phyloP scores from a whole-genome alignment of 805 yeast species.

The Ogataea zsoltii region DNA sequence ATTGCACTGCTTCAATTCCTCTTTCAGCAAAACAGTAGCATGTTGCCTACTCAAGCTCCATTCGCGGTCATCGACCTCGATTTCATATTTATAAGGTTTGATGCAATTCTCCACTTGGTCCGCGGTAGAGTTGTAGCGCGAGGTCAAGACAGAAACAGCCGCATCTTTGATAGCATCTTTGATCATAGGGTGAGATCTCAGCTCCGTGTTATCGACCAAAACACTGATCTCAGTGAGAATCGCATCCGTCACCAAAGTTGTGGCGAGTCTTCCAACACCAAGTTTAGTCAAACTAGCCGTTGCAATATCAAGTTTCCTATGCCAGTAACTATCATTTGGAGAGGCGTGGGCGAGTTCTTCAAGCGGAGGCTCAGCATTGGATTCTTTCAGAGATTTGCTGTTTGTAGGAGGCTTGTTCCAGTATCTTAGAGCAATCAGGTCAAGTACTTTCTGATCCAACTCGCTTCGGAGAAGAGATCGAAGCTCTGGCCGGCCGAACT shows the following conservation, averaged over 20 bases:
- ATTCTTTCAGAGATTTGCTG: constrained; percentile 13
- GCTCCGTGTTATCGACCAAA: constrained; percentile 70
- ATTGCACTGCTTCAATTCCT: constrained; percentile 83
- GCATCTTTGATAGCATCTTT: constrained; percentile 81
- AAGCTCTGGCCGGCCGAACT: constrained; percentile 81
- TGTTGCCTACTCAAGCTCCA: constrained; percentile 85
- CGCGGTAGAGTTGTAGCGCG: constrained; percentile 86
- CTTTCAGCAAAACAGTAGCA: constrained; percentile 69
- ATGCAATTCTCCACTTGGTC: constrained; percentile 99
- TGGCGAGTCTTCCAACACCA: constrained; percentile 91
- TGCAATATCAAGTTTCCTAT: constrained; percentile 78
- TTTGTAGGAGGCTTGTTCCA: constrained; percentile 70
- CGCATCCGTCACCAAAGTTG: constrained; percentile 78
- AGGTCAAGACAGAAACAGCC: constrained; percentile 72
- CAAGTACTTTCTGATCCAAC: constrained; percentile 86
- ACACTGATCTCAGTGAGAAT: constrained; percentile 74
- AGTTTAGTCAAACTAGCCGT: constrained; percentile 83
- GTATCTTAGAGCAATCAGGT: constrained; percentile 83
- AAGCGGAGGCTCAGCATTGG: constrained; percentile 45
- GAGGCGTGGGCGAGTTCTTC: constrained; percentile 56
- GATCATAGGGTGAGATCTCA: constrained; percentile 85
- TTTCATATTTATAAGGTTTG: constrained; percentile 96
- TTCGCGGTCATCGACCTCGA: constrained; percentile 93
- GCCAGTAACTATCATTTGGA: constrained; percentile 82
- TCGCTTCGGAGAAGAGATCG: constrained; percentile 76